Base-by-base conservation (phyloP, 345 rosid genomes). In the Dovyalis caffra region DNA sequence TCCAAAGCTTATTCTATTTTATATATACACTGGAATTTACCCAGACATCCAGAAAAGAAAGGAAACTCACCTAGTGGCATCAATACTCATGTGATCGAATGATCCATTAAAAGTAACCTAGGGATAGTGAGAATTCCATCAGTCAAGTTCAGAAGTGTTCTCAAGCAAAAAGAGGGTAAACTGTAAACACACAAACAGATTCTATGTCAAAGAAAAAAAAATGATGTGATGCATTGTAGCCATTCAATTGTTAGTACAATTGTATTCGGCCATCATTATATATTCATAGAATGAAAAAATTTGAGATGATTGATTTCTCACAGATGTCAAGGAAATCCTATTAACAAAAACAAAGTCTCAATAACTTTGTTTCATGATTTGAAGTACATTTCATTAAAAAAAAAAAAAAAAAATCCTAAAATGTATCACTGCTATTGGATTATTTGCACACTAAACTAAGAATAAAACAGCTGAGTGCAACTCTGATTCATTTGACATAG, bases 61-160 rank as follows among this genome's bases (percentile, higher is more conserved):
- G 66, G 35, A 74, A 69, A 71, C 62, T 8, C 88, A 95, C 99
- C 99, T 95, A 33, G 98, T 91, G 60, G 98, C 91, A 82, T 95
- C 99, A 60, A 95, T 88, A 78, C 85, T 92, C 98, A 95, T 89
- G 87, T 95, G 99, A 81, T 91, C 94, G 86, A 90, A 95, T 70
- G 99, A 92, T 78, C 99, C 99, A 86, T 92, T 95, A 76, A 95
- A 95, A 67, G 96, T 90, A 76, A 95, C 92, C 99, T 95, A 86
- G 64, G 64, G 65, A 72, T 70, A 33, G 45, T 38, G 66, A 68
- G 33, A 73, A 47, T 51, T n/a, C 49, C 10, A 32, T 37, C 7
- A 75, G 45, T 64, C 60, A 76, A 77, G 70, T 35, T 74, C 74
- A 53, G 61, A 75, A 33, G 34, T 1, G n/a, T 34, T 74, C 20